Evolutionary conservation across 805 yeast genomes (phyloP).

Genomic region (Lachancea sp.): DNA sequence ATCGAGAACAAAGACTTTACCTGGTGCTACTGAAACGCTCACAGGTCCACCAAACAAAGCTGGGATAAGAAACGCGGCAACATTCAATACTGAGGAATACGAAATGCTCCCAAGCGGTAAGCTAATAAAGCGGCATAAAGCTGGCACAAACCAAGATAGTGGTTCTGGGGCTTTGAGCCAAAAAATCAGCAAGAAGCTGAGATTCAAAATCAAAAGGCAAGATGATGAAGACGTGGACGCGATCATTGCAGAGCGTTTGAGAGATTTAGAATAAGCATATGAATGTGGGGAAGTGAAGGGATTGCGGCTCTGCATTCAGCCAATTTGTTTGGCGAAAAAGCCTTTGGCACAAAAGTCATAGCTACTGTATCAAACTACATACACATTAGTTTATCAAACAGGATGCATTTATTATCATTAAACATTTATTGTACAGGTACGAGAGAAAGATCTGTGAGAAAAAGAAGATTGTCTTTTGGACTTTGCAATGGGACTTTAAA

Average conservation of each 20-base stretch:
- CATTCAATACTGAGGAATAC: slow-evolving; percentile 30
- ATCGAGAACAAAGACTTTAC: slow-evolving; percentile 22
- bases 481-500: too few relatives aligned
- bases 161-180: slow-evolving; percentile 8
- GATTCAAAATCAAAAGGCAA: slow-evolving; percentile 27
- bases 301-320: neutral
- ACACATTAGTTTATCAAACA: slow-evolving; percentile 1
- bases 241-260: slow-evolving; percentile 46
- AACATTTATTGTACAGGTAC: slow-evolving; percentile 2
- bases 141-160: slow-evolving; percentile 10
- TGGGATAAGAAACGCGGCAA: slow-evolving; percentile 13
- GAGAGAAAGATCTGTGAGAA: neutral
- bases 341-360: neutral
- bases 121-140: slow-evolving; percentile 40
- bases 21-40: slow-evolving; percentile 40
- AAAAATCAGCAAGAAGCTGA: slow-evolving; percentile 33
- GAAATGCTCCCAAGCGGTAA: slow-evolving; percentile 75
- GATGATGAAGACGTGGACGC: slow-evolving; percentile 41
- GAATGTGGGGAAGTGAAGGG: neutral
- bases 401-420: slow-evolving; percentile 7
- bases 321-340: neutral
- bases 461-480: too few relatives aligned
- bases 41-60: slow-evolving; percentile 41
- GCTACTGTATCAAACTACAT: neutral
- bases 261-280: slow-evolving; percentile 31